Evolutionary conservation across 2,329 filamentous ascomycete species (phyloP).

Genomic region (Alternaria solani): DNA sequence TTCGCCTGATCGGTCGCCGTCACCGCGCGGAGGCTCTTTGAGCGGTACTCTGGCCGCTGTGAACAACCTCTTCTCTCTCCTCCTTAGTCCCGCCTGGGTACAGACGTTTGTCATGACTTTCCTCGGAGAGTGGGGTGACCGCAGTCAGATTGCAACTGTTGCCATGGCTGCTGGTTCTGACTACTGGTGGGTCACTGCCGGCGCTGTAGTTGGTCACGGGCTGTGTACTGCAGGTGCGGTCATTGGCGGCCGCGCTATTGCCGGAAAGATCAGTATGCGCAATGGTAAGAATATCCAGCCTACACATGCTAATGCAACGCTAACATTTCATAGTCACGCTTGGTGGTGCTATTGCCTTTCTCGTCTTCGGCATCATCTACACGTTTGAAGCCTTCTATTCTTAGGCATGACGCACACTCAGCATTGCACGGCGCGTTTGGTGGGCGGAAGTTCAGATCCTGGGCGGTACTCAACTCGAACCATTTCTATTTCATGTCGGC

Average conservation of each 20-base stretch:
- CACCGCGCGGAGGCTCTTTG: constrained; percentile 63
- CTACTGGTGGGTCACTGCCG: constrained; percentile 97
- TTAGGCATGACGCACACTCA: constrained; percentile 38
- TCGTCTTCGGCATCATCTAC: constrained; percentile 92
- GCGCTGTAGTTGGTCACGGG: constrained; percentile 84
- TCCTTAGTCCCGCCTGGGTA: constrained; percentile 96
- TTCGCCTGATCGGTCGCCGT: constrained; percentile 51
- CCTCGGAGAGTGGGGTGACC: constrained; percentile 96
- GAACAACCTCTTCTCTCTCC: constrained; percentile 83
- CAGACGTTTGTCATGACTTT: constrained; percentile 99
- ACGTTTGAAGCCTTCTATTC: constrained; percentile 77
- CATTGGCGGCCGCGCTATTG: constrained; percentile 89
- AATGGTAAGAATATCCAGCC: constrained; percentile 73
- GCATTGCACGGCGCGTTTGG: constrained; percentile 37
- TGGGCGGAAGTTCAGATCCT: constrained; percentile 19
- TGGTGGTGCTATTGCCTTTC: constrained; percentile 87
- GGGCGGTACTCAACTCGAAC: background rate
- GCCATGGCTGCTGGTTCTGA: constrained; percentile 98
- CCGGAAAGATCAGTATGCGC: constrained; percentile 91
- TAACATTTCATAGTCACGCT: constrained; percentile 74
- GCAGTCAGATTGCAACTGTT: constrained; percentile 97
- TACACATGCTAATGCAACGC: constrained; percentile 4
- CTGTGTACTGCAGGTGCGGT: constrained; percentile 93
- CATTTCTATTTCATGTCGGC: background rate
- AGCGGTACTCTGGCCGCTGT: constrained; percentile 68